Base-by-base conservation (phyloP, 345 rosid genomes). In the Pistacia atlantica region DNA sequence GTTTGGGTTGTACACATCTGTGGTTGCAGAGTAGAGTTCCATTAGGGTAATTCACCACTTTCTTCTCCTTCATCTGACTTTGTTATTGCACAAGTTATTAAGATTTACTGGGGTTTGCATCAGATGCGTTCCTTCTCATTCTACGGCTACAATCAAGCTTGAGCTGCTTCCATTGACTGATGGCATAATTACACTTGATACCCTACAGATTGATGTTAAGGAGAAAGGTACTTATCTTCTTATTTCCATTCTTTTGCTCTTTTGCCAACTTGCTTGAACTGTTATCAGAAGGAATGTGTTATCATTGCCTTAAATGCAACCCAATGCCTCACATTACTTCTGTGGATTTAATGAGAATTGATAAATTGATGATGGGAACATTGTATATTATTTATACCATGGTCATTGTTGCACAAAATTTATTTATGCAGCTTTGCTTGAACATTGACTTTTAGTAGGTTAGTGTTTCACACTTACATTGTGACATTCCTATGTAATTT, bases 11-110 rank as follows among this genome's bases (percentile, higher is more conserved):
- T 73, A 85, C 97, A 16, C 99, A 97, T 89, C 88, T 94, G 55
- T 97, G 98, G 98, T 87, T 97, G 81, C 98, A 92, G 84, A 96
- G 99, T 86, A 89, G 97, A 87, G 97, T 94, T 80, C 99, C 99
- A 52, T 80, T 97, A 62, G 99, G 99, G 99, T 94, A 91, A 84
- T 59, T 71, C 67, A 38, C 57, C 59, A 45, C 13, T 61, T 66
- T 73, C 63, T 65, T 31, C 71, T 49, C 74, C 59, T 76, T 69
- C 62, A 63, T 77, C 22, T 56, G 35, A 22, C 65, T 67, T 69
- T 57, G 11, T 74, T 52, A 65, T 77, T 67, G 49, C 52, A 69
- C 38, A 11, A 13, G 54, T 20, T 69, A 57, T 83, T 31, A 80
- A 58, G 8, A 49, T 52, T 51, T 49, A 31, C 60, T 42, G 55